These are phyloP conservation scores for Plectosphaerella cucumerina DNA, from an alignment of 2,329 filamentous ascomycete genomes.

Conservation along the genomic window DNA sequence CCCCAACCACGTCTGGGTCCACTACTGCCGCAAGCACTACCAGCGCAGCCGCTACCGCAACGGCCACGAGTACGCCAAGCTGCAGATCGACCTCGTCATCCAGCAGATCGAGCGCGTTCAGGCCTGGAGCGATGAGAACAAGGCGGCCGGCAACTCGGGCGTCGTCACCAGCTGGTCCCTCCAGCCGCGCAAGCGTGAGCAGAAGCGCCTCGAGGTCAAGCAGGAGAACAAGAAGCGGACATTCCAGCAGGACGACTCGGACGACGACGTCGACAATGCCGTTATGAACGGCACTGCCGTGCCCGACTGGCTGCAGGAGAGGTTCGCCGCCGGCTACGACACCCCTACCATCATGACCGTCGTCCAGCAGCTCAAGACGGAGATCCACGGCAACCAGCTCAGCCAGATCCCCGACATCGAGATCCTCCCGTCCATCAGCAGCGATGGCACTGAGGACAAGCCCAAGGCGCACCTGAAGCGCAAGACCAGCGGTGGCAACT, in stretches of 20 bases:
- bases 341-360: slow-evolving; percentile 43
- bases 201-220: slow-evolving; percentile 47
- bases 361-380: slow-evolving; percentile 37
- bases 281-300: slow-evolving; percentile 35
- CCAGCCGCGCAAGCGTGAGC: slow-evolving; percentile 60
- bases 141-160: slow-evolving; percentile 27
- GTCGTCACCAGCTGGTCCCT: slow-evolving; percentile 58
- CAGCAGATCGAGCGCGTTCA: slow-evolving; percentile 60
- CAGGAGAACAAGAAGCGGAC: slow-evolving; percentile 26
- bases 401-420: slow-evolving; percentile 54
- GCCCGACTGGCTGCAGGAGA: slow-evolving; percentile 44
- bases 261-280: slow-evolving; percentile 25
- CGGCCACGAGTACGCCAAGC: slow-evolving; percentile 52
- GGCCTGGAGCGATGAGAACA: slow-evolving; percentile 54
- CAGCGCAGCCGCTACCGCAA: slow-evolving; percentile 71
- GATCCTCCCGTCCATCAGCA: slow-evolving; percentile 51
- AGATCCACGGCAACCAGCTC: slow-evolving; percentile 37
- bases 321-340: slow-evolving; percentile 41
- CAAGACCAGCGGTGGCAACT: slow-evolving; percentile 14
- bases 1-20: slow-evolving; percentile 66
- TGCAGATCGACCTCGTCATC: slow-evolving; percentile 61
- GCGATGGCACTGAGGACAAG: slow-evolving; percentile 22
- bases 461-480: slow-evolving; percentile 20
- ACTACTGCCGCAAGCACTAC: slow-evolving; percentile 79
- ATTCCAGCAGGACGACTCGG: slow-evolving; percentile 17